These are phyloP conservation scores for Nannochloropsis oceanica DNA, from an alignment of 108 stramenopile species.

Conservation along the genomic window DNA sequence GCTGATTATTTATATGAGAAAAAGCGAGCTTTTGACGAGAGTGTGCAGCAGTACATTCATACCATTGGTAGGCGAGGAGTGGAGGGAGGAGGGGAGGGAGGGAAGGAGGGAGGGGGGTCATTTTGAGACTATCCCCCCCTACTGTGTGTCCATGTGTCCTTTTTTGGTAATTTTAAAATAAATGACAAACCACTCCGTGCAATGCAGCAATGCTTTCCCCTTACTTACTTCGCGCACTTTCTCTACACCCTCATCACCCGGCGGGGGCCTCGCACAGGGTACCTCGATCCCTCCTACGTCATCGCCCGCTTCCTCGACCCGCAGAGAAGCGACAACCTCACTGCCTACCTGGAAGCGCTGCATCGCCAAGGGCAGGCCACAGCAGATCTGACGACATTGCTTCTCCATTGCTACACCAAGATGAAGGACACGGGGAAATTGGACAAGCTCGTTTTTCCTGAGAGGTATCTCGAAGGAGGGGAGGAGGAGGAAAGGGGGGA, in stretches of 20 bases:
- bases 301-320: constrained; percentile 79
- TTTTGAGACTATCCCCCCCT: too few relatives aligned
- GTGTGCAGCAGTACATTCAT: constrained; percentile 77
- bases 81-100: too few relatives aligned
- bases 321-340: constrained; percentile 63
- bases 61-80: constrained; percentile 65
- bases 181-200: too few relatives aligned
- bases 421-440: constrained; percentile 14
- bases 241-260: too few relatives aligned
- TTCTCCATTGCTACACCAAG: constrained; percentile 43
- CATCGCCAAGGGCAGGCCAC: constrained; percentile 18
- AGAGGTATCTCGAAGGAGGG: not conserved
- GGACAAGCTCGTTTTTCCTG: not conserved
- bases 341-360: constrained; percentile 63
- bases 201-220: too few relatives aligned
- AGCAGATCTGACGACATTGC: constrained; percentile 39
- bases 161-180: too few relatives aligned
- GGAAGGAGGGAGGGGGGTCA: not conserved
- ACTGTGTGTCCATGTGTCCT: too few relatives aligned
- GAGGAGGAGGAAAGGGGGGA: not conserved
- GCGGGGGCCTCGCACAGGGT: constrained; percentile 14
- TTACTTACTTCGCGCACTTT: too few relatives aligned
- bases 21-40: constrained; percentile 67
- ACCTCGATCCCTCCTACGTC: constrained; percentile 77
- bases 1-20: constrained; percentile 76